Percentiles rank a stretch among this genome's conserved stretches.
Evolutionary conservation across 1,139 yeast species (phyloP).

Genomic region (Blastobotrys petasosporus): DNA sequence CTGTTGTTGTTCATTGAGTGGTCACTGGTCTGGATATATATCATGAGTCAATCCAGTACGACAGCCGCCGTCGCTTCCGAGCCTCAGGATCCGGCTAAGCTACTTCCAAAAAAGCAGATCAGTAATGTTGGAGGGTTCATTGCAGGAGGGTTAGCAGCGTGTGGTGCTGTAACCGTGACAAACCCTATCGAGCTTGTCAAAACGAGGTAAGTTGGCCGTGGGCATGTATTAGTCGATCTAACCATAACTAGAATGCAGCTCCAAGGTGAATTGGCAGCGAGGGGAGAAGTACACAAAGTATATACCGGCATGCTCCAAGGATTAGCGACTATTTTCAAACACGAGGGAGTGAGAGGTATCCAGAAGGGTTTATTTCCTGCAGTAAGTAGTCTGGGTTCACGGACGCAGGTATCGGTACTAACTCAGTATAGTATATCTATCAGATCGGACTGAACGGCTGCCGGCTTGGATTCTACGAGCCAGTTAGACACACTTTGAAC

Average conservation of each 20-base stretch:
- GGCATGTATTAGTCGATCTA: background rate
- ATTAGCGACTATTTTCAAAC: slow-evolving; percentile 58
- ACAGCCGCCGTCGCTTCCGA: too few relatives aligned
- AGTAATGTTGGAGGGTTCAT: slow-evolving; percentile 63
- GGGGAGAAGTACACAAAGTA: slow-evolving; percentile 45
- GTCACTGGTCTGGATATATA: too few relatives aligned
- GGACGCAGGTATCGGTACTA: slow-evolving; percentile 3
- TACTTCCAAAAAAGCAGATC: slow-evolving; percentile 16
- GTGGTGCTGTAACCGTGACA: slow-evolving; percentile 95
- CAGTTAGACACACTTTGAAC: slow-evolving; percentile 61
- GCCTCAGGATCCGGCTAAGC: too few relatives aligned
- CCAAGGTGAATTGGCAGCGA: slow-evolving; percentile 78
- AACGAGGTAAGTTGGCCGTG: slow-evolving; percentile 36
- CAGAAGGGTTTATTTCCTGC: slow-evolving; percentile 68
- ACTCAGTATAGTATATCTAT: slow-evolving; percentile 47
- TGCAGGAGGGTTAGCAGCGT: slow-evolving; percentile 95
- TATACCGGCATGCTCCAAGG: slow-evolving; percentile 89
- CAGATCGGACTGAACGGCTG: slow-evolving; percentile 92
- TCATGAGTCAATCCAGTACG: too few relatives aligned
- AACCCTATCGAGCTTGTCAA: slow-evolving; percentile 93
- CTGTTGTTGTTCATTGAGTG: too few relatives aligned
- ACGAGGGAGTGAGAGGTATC: slow-evolving; percentile 81
- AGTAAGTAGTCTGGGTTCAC: too few relatives aligned
- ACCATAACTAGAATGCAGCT: slow-evolving; percentile 63
- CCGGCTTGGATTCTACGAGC: slow-evolving; percentile 89